Percentiles rank a stretch among this genome's conserved stretches.
Evolutionary conservation across 495 filamentous ascomycete species (phyloP).

Genomic region (Aspergillus carlsbadensis): DNA sequence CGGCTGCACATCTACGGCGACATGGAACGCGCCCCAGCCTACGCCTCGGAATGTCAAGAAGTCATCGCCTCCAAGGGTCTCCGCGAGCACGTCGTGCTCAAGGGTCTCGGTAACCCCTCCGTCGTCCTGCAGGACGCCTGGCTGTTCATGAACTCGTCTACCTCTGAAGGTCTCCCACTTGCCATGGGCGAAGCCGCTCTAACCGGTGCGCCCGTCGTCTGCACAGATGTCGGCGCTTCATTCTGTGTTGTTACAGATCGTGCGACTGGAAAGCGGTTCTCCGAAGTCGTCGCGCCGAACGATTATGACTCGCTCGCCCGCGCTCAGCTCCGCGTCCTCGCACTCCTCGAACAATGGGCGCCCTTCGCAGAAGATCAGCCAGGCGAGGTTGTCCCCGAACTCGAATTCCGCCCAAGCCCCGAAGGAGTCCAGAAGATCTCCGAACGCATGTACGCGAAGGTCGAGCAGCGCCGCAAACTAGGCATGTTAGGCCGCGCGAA

Average conservation of each 20-base stretch:
- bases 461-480: slow-evolving; percentile 51
- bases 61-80: slow-evolving; percentile 59
- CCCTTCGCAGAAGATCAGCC: slow-evolving; percentile 46
- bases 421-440: slow-evolving; percentile 53
- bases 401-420: slow-evolving; percentile 44
- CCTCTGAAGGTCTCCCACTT: slow-evolving; percentile 62
- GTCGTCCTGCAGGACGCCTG: slow-evolving; percentile 33
- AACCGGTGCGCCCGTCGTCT: slow-evolving; percentile 61
- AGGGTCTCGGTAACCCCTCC: slow-evolving; percentile 52
- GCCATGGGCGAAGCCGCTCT: slow-evolving; percentile 64
- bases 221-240: slow-evolving; percentile 64
- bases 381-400: slow-evolving; percentile 30
- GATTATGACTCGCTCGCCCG: slow-evolving; percentile 54
- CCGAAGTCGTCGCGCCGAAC: slow-evolving; percentile 60
- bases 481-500: slow-evolving; percentile 57
- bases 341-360: slow-evolving; percentile 57
- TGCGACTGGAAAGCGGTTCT: slow-evolving; percentile 53
- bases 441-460: slow-evolving; percentile 60
- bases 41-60: slow-evolving; percentile 59
- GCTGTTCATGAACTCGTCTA: slow-evolving; percentile 66
- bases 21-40: slow-evolving; percentile 55
- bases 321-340: slow-evolving; percentile 59
- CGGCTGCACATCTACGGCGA: slow-evolving; percentile 61
- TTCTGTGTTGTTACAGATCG: slow-evolving; percentile 58
- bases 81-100: slow-evolving; percentile 49